A percentile compares a stretch with the other conserved stretches of the same genome.
These are phyloP conservation scores for Sambucus nigra DNA, from an alignment of 129 eudicot species.

Conservation along the genomic window DNA sequence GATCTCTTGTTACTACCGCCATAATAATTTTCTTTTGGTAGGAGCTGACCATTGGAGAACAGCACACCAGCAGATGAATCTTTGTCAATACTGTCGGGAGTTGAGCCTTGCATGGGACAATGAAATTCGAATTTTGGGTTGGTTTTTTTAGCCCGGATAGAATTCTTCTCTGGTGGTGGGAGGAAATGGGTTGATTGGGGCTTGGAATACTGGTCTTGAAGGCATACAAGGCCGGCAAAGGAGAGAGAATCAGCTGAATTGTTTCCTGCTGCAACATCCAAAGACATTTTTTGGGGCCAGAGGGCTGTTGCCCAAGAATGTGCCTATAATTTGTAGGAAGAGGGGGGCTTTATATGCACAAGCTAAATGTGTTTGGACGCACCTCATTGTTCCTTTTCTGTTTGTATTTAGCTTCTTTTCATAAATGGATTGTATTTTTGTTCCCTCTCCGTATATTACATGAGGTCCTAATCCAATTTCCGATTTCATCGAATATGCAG, in stretches of 20 bases:
- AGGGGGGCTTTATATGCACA: slow-evolving; percentile 9
- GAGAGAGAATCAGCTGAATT: slow-evolving; percentile 25
- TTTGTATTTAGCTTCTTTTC: not conserved
- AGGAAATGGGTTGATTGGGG: slow-evolving; percentile 1
- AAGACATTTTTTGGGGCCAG: slow-evolving; percentile 9
- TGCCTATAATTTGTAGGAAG: slow-evolving; percentile 3
- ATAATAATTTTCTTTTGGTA: not conserved
- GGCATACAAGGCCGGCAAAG: slow-evolving; percentile 19
- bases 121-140: slow-evolving; percentile 21
- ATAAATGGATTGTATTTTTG: not conserved
- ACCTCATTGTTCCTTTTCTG: slow-evolving; percentile 3
- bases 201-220: slow-evolving; percentile 8
- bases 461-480: too few species aligned
- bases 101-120: not conserved
- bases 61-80: not conserved
- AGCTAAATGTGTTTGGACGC: not conserved
- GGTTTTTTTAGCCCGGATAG: slow-evolving; percentile 10
- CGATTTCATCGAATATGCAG: too few species aligned
- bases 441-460: too few species aligned
- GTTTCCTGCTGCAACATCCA: slow-evolving; percentile 19
- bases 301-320: not conserved
- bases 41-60: not conserved
- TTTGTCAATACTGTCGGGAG: not conserved
- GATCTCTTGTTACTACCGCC: slow-evolving; percentile 7
- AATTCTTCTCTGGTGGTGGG: slow-evolving; percentile 2